Conservation (phyloP, 164 flowering plant species). For the Pachysandra terminalis region DNA sequence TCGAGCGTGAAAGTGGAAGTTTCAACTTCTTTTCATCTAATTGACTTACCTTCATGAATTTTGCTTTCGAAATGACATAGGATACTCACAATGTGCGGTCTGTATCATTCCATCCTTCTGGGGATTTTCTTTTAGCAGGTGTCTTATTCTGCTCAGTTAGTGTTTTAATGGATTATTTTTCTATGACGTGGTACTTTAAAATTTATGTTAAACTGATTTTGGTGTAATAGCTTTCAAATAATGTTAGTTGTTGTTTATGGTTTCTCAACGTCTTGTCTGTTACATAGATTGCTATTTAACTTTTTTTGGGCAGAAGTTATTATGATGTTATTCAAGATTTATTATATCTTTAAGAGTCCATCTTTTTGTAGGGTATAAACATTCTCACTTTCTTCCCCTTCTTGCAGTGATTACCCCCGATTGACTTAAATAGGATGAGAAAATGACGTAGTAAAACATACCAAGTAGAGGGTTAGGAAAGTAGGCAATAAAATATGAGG, state of each 20-base stretch:
- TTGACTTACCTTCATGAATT: neutral
- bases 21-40: neutral
- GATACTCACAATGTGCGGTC: constrained; percentile 92
- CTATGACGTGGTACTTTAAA: neutral
- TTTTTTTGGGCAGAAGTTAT: neutral
- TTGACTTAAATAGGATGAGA: no score
- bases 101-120: constrained; percentile 86
- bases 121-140: constrained; percentile 85
- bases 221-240: neutral
- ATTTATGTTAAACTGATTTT: neutral
- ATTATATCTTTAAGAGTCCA: neutral
- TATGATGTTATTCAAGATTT: neutral
- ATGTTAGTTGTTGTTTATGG: neutral
- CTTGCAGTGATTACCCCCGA: no score
- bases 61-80: constrained; percentile 34
- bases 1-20: constrained; percentile 1
- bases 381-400: no score
- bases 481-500: no score
- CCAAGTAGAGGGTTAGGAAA: no score
- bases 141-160: neutral
- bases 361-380: neutral
- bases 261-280: neutral
- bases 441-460: no score
- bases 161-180: neutral
- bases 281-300: no score